Conservation (phyloP, 352 stramenopile species). For the Phytophthora melonis region DNA sequence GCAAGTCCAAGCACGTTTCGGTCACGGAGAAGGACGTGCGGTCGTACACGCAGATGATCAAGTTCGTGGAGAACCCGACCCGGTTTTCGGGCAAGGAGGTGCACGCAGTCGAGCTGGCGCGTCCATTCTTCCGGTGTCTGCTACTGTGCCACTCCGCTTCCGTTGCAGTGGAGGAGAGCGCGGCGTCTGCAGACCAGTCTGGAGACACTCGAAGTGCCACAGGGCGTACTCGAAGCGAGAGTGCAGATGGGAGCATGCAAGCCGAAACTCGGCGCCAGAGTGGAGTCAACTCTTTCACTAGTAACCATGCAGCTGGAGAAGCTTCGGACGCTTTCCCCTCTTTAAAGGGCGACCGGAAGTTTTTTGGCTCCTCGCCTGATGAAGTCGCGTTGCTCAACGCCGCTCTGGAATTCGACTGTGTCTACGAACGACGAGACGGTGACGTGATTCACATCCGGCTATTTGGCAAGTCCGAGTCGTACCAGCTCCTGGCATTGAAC, state of each 20-base stretch:
- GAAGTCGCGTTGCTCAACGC: constrained; percentile 85
- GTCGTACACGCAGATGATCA: constrained; percentile 70
- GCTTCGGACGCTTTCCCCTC: constrained; percentile 42
- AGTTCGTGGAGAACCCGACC: constrained; percentile 69
- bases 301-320: constrained; percentile 33
- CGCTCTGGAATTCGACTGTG: constrained; percentile 82
- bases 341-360: constrained; percentile 51
- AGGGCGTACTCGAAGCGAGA: constrained; percentile 21
- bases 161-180: constrained; percentile 58
- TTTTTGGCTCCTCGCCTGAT: constrained; percentile 85
- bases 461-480: constrained; percentile 79
- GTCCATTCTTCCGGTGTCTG: constrained; percentile 84
- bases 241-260: constrained; percentile 32
- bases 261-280: constrained; percentile 32
- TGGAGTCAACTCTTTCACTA: constrained; percentile 35
- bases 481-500: constrained; percentile 82
- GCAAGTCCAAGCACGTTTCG: constrained; percentile 51
- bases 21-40: constrained; percentile 78
- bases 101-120: constrained; percentile 64
- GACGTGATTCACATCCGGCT: constrained; percentile 83
- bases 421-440: constrained; percentile 78
- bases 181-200: constrained; percentile 3
- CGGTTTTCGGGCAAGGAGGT: constrained; percentile 62
- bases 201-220: constrained; percentile 19
- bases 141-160: constrained; percentile 86